Conservation (phyloP, 306 rosid species). For the Cicer chorassanicum region DNA sequence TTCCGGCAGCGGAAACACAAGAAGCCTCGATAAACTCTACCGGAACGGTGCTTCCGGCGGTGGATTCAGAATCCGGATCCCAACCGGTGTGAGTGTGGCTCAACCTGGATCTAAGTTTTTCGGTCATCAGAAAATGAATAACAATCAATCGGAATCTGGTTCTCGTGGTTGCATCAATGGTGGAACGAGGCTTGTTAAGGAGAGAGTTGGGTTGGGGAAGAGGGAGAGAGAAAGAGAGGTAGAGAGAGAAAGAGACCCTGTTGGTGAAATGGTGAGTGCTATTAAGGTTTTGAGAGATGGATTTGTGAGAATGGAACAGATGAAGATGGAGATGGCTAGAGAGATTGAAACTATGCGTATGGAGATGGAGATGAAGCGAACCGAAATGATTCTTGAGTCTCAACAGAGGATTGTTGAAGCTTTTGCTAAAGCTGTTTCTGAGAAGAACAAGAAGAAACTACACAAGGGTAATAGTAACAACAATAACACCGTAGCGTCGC, state of each 20-base stretch:
- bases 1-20: conserved; percentile 39
- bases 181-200: conserved; percentile 48
- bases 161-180: conserved; percentile 26
- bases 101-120: conserved; percentile 70
- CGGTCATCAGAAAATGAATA: conserved; percentile 50
- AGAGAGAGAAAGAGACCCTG: conserved; percentile 70
- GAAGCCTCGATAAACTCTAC: conserved; percentile 67
- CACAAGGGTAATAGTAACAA: conserved; percentile 48
- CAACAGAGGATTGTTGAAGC: conserved; percentile 94
- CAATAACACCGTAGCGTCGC: conserved; percentile 52
- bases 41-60: conserved; percentile 52
- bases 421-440: conserved; percentile 78
- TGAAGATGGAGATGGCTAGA: conserved; percentile 99
- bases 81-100: conserved; percentile 73
- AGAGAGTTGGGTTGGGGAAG: conserved; percentile 30
- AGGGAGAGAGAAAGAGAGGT: conserved; percentile 18
- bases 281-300: conserved; percentile 88
- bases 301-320: conserved; percentile 90
- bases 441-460: conserved; percentile 60
- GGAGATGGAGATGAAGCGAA: conserved; percentile 99
- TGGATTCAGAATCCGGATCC: conserved; percentile 81
- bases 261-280: conserved; percentile 83
- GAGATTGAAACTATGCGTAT: conserved; percentile 88
- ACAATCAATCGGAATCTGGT: conserved; percentile 27
- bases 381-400: conserved; percentile 89